Conservation (phyloP, 805 yeast species). For the Barnettozyma vustinii region DNA sequence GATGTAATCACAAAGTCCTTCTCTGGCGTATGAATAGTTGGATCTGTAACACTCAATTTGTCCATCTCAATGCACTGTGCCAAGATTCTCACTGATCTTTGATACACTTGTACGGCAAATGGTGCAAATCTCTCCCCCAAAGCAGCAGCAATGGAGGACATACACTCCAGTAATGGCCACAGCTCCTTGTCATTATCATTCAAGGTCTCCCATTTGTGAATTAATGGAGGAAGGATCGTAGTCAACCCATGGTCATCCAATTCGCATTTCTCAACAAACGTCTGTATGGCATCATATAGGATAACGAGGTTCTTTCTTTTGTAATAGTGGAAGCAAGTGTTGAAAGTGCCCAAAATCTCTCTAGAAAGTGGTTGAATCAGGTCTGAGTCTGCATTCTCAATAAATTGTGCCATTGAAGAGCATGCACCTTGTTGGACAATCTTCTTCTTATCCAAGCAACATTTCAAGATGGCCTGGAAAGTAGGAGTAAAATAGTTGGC, state of each 20-base stretch:
- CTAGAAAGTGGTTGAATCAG: slow-evolving; percentile 54
- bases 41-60: slow-evolving; percentile 57
- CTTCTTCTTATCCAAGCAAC: slow-evolving; percentile 78
- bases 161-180: slow-evolving; percentile 90
- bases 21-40: slow-evolving; percentile 71
- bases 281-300: slow-evolving; percentile 85
- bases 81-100: slow-evolving; percentile 68
- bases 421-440: slow-evolving; percentile 96
- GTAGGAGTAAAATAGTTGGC: slow-evolving; percentile 71
- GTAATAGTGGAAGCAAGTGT: slow-evolving; percentile 68
- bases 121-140: slow-evolving; percentile 83
- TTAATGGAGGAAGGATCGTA: slow-evolving; percentile 71
- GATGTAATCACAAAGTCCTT: slow-evolving; percentile 88
- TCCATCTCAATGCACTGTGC: slow-evolving; percentile 63
- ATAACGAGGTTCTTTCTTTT: slow-evolving; percentile 78
- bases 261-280: slow-evolving; percentile 72
- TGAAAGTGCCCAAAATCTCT: slow-evolving; percentile 64
- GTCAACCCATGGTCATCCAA: slow-evolving; percentile 54
- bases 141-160: slow-evolving; percentile 86
- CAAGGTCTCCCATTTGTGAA: slow-evolving; percentile 72
- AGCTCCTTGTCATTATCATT: slow-evolving; percentile 76
- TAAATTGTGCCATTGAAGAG: slow-evolving; percentile 75
- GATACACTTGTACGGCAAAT: slow-evolving; percentile 81
- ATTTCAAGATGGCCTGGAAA: slow-evolving; percentile 64
- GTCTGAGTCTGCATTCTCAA: slow-evolving; percentile 66